Evolutionary conservation across 1,284 basidiomycete species (phyloP).

Genomic region (Ganoderma lingzhi): DNA sequence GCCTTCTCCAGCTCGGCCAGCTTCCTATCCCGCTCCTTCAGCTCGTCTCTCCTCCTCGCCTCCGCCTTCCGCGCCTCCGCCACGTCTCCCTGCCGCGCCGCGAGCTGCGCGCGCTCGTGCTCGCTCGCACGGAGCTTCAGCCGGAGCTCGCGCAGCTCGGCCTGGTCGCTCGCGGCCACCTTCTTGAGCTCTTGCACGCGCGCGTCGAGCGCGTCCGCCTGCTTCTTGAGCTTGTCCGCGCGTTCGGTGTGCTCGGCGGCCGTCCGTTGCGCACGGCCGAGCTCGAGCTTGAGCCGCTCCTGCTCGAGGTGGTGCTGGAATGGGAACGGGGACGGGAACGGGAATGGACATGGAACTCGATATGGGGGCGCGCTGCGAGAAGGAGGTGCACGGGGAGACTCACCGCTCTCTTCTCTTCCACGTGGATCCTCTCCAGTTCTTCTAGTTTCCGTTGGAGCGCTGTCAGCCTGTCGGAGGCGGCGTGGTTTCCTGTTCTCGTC

Average conservation of each 20-base stretch:
- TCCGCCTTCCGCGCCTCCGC: constrained; percentile 65
- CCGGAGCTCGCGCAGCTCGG: constrained; percentile 68
- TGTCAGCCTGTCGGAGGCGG: constrained; percentile 54
- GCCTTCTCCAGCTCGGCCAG: constrained; percentile 65
- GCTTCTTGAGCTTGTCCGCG: constrained; percentile 69
- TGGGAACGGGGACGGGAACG: no score
- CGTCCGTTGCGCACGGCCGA: constrained; percentile 55
- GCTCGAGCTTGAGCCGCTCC: constrained; percentile 66
- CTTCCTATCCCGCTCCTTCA: constrained; percentile 59
- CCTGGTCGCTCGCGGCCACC: constrained; percentile 54
- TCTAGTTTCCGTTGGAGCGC: constrained; percentile 70
- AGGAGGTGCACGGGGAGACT: constrained; percentile 37
- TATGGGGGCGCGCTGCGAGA: neutral
- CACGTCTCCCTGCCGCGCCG: constrained; percentile 59
- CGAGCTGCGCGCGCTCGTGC: constrained; percentile 61
- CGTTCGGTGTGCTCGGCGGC: constrained; percentile 62
- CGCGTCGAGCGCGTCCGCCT: constrained; percentile 59
- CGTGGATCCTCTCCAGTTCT: constrained; percentile 69
- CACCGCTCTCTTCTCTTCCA: constrained; percentile 72
- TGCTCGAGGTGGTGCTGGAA: constrained; percentile 64
- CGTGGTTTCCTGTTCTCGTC: constrained; percentile 19
- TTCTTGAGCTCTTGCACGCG: constrained; percentile 69
- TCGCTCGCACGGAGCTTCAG: constrained; percentile 67
- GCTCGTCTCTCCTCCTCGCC: constrained; percentile 57
- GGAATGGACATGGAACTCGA: neutral